phyloP scores from a whole-genome alignment of 192 early-diverging fungal species.

The Coemansia sp. region DNA sequence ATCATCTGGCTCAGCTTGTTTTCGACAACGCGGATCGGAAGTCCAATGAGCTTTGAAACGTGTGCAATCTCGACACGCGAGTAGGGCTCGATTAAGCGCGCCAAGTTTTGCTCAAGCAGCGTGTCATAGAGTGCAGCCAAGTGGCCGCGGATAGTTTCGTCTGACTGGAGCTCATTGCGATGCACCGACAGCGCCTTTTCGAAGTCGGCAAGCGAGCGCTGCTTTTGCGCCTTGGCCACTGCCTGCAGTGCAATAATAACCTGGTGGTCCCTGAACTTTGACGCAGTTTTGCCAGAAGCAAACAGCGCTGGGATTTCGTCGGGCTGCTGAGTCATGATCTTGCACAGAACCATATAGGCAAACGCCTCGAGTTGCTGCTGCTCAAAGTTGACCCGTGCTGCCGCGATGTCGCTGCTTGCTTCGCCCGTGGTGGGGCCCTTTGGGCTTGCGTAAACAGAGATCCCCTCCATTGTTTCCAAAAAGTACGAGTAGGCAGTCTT shows the following conservation, averaged over 20 bases:
- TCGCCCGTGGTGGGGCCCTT: constrained; percentile 18
- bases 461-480: constrained; percentile 96
- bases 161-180: constrained; percentile 83
- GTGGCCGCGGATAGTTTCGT: constrained; percentile 93
- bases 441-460: constrained; percentile 57
- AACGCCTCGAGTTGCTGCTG: constrained; percentile 82
- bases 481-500: constrained; percentile 99
- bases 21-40: constrained; percentile 93
- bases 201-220: constrained; percentile 95
- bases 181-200: constrained; percentile 86
- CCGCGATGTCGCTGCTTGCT: constrained; percentile 2
- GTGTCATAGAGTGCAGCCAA: constrained; percentile 93
- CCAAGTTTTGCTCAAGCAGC: constrained; percentile 93
- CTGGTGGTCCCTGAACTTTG: constrained; percentile 75
- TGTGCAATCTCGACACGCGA: constrained; percentile 95
- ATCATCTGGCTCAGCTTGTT: constrained; percentile 99
- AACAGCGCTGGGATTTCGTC: constrained; percentile 92
- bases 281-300: constrained; percentile 85
- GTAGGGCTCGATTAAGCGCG: constrained; percentile 97
- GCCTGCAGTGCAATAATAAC: constrained; percentile 94
- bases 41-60: constrained; percentile 88
- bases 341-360: constrained; percentile 98
- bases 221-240: constrained; percentile 93
- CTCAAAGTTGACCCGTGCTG: constrained; percentile 22
- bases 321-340: constrained; percentile 98